These are phyloP conservation scores for Colletotrichum tamarilloi DNA, from an alignment of 2,329 filamentous ascomycete genomes.

Conservation along the genomic window DNA sequence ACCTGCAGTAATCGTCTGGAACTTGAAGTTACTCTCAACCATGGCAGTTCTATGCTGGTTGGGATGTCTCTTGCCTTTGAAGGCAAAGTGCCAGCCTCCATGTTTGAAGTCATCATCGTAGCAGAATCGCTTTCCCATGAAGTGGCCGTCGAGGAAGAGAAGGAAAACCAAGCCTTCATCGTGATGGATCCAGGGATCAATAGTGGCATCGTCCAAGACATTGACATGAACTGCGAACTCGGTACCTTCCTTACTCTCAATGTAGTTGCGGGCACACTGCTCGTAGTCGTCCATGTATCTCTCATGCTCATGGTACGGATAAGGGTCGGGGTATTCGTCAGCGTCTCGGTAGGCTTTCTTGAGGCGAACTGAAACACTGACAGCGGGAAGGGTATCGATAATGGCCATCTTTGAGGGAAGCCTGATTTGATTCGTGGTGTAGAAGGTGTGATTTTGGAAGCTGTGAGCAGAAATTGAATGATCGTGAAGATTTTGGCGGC, in stretches of 20 bases:
- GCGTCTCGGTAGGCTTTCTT: constrained; percentile 1
- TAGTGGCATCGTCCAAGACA: constrained; percentile 19
- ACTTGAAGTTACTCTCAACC: constrained; percentile 39
- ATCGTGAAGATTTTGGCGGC: not conserved
- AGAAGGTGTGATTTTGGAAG: not conserved
- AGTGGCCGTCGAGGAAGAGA: constrained; percentile 40
- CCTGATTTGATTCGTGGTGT: not conserved
- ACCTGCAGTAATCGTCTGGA: constrained; percentile 43
- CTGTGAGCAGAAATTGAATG: not conserved
- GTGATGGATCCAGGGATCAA: constrained; percentile 42
- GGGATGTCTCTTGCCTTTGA: constrained; percentile 14
- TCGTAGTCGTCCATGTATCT: constrained; percentile 21
- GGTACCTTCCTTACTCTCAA: constrained; percentile 43
- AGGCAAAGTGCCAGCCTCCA: constrained; percentile 12
- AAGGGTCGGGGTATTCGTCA: constrained; percentile 20
- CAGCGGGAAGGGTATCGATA: constrained; percentile 15
- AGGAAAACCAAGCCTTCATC: constrained; percentile 36
- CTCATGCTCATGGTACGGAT: not conserved
- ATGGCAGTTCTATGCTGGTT: constrained; percentile 23
- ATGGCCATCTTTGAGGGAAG: constrained; percentile 12
- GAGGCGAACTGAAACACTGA: constrained; percentile 14
- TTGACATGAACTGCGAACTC: constrained; percentile 40
- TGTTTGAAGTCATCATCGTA: constrained; percentile 1
- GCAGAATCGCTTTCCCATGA: constrained; percentile 30
- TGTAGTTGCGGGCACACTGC: constrained; percentile 39